Evolutionary conservation across 148 eudicot species (phyloP), one percentile per base, ranked within the genome.

Genomic region (Mesembryanthemum crystallinum): DNA sequence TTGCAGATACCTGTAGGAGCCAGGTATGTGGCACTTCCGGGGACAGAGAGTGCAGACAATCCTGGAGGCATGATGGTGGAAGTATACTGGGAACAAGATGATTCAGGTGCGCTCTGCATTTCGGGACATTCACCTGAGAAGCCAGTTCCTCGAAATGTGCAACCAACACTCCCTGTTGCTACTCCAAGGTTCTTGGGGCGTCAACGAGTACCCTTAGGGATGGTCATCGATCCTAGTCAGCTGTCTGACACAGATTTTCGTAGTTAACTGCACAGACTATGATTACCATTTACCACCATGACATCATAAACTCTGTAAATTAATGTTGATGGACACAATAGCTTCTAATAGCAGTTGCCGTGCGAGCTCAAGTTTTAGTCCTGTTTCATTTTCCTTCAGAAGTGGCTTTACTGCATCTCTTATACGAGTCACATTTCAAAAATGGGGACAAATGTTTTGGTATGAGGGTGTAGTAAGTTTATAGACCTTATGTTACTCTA

Each of bases 61-160:
- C 85, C 91, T 14, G 76, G 74, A 62, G 94, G 97, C 62, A 30
- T 80, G n/a, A 94, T 94, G 98, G 97, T 91, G 12, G 91, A 89
- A 81, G 89, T 93, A 18, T 79, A 80, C 35, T 91, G 94, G 97
- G 88, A 87, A 58, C 91, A 87, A 76, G 92, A 91, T 82, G 98
- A 94, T 73, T 74, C 90, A 10, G 97, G 92, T 54, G 42, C 87
- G 17, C 90, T 94, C 73, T 88, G 97, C 82, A 84, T 94, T 66
- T 83, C 97, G 2, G 91, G 94, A 39, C 76, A 88, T 78, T 87
- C 98, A 1, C 52, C 59, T 8, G 90, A 89, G 78, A 87, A 55
- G 59, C 92, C 90, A 25, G 74, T 89, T 70, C 98, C 94, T 5
- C 65, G 80, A 45, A 80, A 78, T 70, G 91, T 86, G 35, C 86